Percentiles rank a stretch among this genome's conserved stretches.
Conservation (phyloP, 768 basidiomycete genomes). For the Pulveroboletus sp. region DNA sequence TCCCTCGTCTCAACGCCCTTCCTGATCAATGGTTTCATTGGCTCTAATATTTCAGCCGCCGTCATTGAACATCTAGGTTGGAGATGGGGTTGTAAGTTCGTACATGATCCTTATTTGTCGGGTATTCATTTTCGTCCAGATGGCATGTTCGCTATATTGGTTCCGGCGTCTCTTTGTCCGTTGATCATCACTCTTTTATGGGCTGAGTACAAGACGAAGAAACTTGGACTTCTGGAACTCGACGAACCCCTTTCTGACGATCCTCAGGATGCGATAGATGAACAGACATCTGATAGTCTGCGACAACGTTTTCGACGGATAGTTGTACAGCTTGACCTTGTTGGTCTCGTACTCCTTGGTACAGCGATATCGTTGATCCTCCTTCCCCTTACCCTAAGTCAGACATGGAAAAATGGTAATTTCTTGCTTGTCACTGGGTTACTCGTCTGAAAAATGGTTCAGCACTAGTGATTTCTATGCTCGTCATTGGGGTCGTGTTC, state of each 20-base stretch:
- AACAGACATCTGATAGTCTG: background rate
- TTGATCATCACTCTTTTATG: conserved; percentile 54
- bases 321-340: conserved; percentile 41
- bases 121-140: conserved; percentile 30
- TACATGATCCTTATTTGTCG: background rate
- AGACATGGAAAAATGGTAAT: conserved; percentile 45
- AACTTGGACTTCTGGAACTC: conserved; percentile 30
- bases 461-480: conserved; percentile 53
- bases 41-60: conserved; percentile 55
- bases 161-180: conserved; percentile 48
- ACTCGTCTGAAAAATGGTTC: conserved; percentile 6
- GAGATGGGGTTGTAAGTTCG: conserved; percentile 66
- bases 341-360: conserved; percentile 52
- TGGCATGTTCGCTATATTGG: conserved; percentile 57
- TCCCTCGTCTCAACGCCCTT: conserved; percentile 48
- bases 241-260: background rate
- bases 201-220: conserved; percentile 49
- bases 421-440: background rate
- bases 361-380: conserved; percentile 49
- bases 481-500: conserved; percentile 44
- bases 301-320: conserved; percentile 14
- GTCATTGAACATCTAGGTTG: conserved; percentile 49
- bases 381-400: conserved; percentile 51
- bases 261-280: background rate
- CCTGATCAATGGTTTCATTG: conserved; percentile 63